Percentiles rank a stretch among this genome's conserved stretches.
These are phyloP conservation scores for Parathielavia hyrcaniae DNA, from an alignment of 495 filamentous ascomycete genomes.

Conservation along the genomic window DNA sequence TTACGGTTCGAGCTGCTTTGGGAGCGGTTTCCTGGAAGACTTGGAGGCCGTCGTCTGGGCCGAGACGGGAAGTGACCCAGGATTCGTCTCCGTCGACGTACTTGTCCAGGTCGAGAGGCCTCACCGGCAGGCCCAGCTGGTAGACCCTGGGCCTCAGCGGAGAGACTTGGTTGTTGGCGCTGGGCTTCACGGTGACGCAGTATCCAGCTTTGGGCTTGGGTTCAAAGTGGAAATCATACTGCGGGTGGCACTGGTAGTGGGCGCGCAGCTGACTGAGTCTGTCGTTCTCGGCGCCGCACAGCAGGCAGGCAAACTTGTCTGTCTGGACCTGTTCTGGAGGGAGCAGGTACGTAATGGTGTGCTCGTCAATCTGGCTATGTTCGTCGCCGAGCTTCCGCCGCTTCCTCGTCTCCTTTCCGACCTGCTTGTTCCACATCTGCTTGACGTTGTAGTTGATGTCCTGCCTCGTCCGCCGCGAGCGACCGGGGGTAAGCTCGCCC, in stretches of 20 bases:
- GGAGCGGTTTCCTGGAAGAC: slow-evolving; percentile 9
- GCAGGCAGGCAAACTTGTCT: slow-evolving; percentile 39
- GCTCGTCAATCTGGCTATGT: slow-evolving; percentile 27
- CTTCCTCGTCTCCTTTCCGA: slow-evolving; percentile 43
- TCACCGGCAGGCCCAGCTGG: slow-evolving; percentile 35
- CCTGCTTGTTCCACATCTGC: slow-evolving; percentile 41
- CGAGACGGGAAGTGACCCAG: slow-evolving; percentile 37
- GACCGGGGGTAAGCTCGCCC: slow-evolving; percentile 36
- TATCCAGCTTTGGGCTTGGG: slow-evolving; percentile 17
- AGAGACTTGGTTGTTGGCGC: slow-evolving; percentile 1
- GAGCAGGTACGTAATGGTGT: slow-evolving; percentile 40
- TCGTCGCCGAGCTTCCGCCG: slow-evolving; percentile 33
- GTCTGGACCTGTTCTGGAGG: slow-evolving; percentile 41
- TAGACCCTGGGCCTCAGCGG: slow-evolving; percentile 29
- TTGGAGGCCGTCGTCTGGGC: slow-evolving; percentile 33
- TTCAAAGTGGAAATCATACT: slow-evolving; percentile 44
- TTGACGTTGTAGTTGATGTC: slow-evolving; percentile 51
- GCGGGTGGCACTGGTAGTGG: slow-evolving; percentile 41
- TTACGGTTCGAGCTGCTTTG: slow-evolving; percentile 3
- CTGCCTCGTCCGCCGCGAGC: slow-evolving; percentile 35
- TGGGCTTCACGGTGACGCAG: slow-evolving; percentile 24
- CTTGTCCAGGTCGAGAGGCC: slow-evolving; percentile 35
- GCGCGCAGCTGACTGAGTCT: slow-evolving; percentile 40
- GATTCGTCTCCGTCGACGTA: slow-evolving; percentile 40
- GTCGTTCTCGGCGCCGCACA: slow-evolving; percentile 41